Evolutionary conservation across 2,329 filamentous ascomycete species (phyloP).

Genomic region (Cladosporium velox): DNA sequence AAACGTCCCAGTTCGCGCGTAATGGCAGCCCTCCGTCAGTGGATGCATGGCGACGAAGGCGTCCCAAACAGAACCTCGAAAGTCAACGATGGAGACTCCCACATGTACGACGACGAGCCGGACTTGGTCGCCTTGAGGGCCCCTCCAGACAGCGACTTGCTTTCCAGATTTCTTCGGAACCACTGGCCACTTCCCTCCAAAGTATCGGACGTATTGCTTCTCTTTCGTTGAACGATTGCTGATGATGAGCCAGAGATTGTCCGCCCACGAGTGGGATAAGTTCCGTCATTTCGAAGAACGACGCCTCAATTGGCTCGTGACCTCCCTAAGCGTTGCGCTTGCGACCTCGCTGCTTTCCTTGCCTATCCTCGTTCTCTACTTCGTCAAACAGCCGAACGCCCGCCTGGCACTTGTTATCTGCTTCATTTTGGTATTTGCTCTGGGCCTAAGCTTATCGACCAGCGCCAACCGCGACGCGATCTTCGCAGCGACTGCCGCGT

Average conservation of each 20-base stretch:
- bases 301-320: neutral
- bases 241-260: no score
- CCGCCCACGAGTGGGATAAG: neutral
- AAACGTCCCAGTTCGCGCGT: no score
- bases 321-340: conserved; percentile 17
- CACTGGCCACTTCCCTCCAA: conserved; percentile 17
- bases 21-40: no score
- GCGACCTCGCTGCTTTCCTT: conserved; percentile 15
- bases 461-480: conserved; percentile 23
- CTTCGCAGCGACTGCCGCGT: conserved; percentile 25
- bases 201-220: no score
- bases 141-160: no score
- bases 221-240: no score
- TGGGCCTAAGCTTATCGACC: conserved; percentile 16
- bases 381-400: conserved; percentile 10
- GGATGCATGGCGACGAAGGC: no score
- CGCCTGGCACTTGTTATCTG: conserved; percentile 17
- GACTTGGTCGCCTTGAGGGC: no score
- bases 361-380: conserved; percentile 22
- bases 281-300: conserved; percentile 3
- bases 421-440: conserved; percentile 23
- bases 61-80: no score
- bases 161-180: no score
- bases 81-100: no score
- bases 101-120: no score